phyloP scores from a whole-genome alignment of 352 stramenopile species.

The Pilasporangium apinafurcum region DNA sequence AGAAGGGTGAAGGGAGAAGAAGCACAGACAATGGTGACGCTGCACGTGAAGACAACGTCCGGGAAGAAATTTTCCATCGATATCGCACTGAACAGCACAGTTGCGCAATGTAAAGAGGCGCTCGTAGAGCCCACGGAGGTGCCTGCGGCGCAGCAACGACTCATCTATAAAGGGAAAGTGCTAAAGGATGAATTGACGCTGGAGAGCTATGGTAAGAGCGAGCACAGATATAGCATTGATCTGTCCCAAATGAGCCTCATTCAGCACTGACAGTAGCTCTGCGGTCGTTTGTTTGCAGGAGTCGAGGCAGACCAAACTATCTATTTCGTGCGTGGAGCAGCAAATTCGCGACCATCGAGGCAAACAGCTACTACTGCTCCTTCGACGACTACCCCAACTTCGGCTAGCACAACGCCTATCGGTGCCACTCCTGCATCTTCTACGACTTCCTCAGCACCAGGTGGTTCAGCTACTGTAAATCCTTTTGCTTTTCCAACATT shows the following conservation, averaged over 20 bases:
- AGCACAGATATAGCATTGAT: not conserved
- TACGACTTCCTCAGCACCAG: constrained; percentile 9
- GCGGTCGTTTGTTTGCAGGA: constrained; percentile 15
- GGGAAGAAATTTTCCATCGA: constrained; percentile 80
- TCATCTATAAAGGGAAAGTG: constrained; percentile 90
- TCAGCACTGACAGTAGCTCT: too few relatives aligned
- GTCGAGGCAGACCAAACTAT: constrained; percentile 76
- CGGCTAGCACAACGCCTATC: constrained; percentile 11
- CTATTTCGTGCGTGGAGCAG: constrained; percentile 80
- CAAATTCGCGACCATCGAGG: constrained; percentile 14
- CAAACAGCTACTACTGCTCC: constrained; percentile 11
- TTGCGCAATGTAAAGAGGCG: constrained; percentile 71
- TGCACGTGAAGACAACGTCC: constrained; percentile 80
- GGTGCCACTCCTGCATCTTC: constrained; percentile 6
- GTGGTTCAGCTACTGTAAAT: constrained; percentile 17
- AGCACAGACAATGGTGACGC: constrained; percentile 43
- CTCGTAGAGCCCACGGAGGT: constrained; percentile 70
- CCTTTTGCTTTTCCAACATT: constrained; percentile 54
- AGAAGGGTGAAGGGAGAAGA: not conserved
- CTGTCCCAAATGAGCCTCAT: not conserved
- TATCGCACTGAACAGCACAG: constrained; percentile 55
- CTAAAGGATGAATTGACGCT: constrained; percentile 87
- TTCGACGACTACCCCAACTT: constrained; percentile 5
- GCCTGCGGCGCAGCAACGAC: constrained; percentile 64
- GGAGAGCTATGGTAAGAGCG: constrained; percentile 64